These are phyloP conservation scores for Xanthoparmelia taractica DNA, from an alignment of 495 filamentous ascomycete species.

Conservation along the genomic window DNA sequence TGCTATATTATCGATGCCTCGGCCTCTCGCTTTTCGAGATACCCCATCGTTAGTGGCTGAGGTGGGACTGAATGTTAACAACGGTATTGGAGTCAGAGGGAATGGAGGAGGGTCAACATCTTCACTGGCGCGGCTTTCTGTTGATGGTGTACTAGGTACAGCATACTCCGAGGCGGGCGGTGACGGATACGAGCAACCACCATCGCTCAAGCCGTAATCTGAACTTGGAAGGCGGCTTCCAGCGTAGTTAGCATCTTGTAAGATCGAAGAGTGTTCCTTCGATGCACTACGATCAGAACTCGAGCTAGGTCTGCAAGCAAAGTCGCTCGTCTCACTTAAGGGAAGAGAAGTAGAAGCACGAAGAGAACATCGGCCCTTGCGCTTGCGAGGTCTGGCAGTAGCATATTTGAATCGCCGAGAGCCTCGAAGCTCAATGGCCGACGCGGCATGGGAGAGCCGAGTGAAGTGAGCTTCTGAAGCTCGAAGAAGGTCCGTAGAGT, in stretches of 20 bases:
- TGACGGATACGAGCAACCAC: slow-evolving; percentile 2
- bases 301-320: not conserved
- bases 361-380: not conserved
- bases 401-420: not conserved
- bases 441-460: slow-evolving; percentile 11
- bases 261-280: not conserved
- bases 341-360: not conserved
- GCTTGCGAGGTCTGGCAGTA: slow-evolving; percentile 1
- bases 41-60: not conserved
- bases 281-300: not conserved
- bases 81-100: slow-evolving; percentile 16
- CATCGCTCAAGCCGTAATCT: not conserved
- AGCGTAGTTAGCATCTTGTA: not conserved
- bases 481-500: not conserved
- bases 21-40: slow-evolving; percentile 10
- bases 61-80: not conserved
- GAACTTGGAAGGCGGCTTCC: not conserved
- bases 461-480: not conserved
- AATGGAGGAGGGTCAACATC: slow-evolving; percentile 18
- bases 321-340: not conserved
- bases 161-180: not conserved
- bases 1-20: slow-evolving; percentile 13
- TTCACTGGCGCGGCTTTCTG: not conserved
- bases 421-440: slow-evolving; percentile 12
- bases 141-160: not conserved